Evolutionary conservation across 768 basidiomycete species (phyloP), one percentile per base, ranked within the genome.

Genomic region (Lentinus brumalis): DNA sequence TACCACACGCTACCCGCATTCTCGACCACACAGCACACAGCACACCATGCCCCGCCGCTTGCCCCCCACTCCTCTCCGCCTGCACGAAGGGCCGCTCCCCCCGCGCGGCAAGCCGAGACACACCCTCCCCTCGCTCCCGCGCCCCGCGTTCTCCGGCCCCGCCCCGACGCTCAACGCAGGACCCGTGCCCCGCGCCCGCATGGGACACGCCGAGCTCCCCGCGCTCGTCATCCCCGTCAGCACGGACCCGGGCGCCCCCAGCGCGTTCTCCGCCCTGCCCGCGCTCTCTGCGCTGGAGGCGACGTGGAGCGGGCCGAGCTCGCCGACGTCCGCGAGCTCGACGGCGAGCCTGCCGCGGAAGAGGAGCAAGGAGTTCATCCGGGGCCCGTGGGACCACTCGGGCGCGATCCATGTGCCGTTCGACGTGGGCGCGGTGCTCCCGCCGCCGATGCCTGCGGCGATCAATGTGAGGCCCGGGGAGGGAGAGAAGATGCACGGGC

Each of bases 21-120:
- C 32, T 42, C 38, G 40, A 60, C 53, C 42, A 30, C 53, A 50
- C 49, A 32, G 29, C n/a, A 58, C 38, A 63, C 60, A 32, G 29
- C n/a, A 58, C 38, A 63, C 60, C 44, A 91, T 91, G 88, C 80
- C 83, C 55, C 86, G 89, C 67, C 86, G 90, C 32, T 76, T 82
- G 32, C 86, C 90, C 1, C 90, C 90, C 5, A 79, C 84, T 46
- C 79, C 87, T 31, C 83, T 92, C 61, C 83, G 78, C 50, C 82
- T 91, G 58, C 73, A 81, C 58, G 72, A 76, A 40, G 89, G 88
- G 14, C 88, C 88, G 5, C 78, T 83, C 30, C 87, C 88, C 3
- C 70, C 82, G n/a, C 81, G 87, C 63, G 82, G 82, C 53, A 64
- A 76, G 47, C 82, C 87, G 21, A 88, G 82, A 69, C 87, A 91